A percentile compares a stretch with the other conserved stretches of the same genome.
phyloP scores from a whole-genome alignment of 2,329 filamentous ascomycete genomes.

The Aureobasidium leucospermi region DNA sequence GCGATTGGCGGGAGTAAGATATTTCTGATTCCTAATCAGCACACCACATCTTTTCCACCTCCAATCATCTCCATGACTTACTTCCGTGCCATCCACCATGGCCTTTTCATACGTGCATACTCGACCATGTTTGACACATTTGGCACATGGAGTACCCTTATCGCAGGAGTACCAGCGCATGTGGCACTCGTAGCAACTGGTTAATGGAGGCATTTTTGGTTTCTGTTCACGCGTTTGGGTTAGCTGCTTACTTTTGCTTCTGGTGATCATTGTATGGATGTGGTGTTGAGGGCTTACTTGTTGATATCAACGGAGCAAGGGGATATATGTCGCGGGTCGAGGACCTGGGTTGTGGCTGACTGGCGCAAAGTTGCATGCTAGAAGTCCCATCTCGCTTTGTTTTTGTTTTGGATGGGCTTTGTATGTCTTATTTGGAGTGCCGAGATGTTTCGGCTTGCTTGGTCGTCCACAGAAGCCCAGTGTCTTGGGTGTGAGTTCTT shows the following conservation, averaged over 20 bases:
- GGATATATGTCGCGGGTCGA: not conserved
- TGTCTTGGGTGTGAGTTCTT: no score
- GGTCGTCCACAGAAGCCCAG: no score
- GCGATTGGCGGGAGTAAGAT: no score
- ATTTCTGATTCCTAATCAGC: no score
- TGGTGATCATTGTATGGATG: not conserved
- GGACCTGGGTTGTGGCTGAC: not conserved
- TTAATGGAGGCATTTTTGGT: not conserved
- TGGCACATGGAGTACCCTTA: not conserved
- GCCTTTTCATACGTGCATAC: not conserved
- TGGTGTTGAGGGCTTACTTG: not conserved
- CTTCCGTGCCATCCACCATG: not conserved
- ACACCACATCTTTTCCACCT: no score
- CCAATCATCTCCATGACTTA: not conserved
- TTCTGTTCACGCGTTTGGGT: not conserved
- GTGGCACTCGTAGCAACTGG: not conserved
- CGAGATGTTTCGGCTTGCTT: no score
- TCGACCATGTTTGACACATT: not conserved
- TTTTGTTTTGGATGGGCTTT: no score
- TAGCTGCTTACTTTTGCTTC: not conserved
- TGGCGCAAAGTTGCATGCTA: no score
- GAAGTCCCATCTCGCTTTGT: no score
- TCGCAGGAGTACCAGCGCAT: not conserved
- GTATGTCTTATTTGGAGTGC: no score
- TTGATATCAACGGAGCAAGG: not conserved